phyloP scores from a whole-genome alignment of 2,329 filamentous ascomycete species.

The Paraphaeosphaeria sporulosa region DNA sequence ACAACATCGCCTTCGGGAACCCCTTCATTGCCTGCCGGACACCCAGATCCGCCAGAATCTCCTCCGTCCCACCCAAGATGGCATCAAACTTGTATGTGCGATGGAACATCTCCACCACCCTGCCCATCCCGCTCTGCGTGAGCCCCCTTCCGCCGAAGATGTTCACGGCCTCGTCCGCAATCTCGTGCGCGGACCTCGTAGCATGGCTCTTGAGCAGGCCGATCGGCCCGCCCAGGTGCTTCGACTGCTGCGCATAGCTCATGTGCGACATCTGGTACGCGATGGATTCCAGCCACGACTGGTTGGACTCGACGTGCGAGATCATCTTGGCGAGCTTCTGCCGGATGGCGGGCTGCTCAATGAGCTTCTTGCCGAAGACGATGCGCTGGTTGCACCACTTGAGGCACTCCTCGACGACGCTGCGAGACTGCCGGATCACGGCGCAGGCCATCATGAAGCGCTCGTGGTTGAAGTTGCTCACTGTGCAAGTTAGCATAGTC shows the following conservation, averaged over 20 bases:
- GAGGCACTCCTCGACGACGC: slow-evolving; percentile 80
- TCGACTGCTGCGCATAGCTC: slow-evolving; percentile 78
- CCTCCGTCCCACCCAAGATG: slow-evolving; percentile 78
- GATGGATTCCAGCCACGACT: slow-evolving; percentile 84
- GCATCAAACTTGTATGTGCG: slow-evolving; percentile 77
- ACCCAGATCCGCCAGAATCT: slow-evolving; percentile 81
- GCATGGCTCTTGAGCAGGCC: slow-evolving; percentile 81
- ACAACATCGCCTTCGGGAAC: slow-evolving; percentile 86
- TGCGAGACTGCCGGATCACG: slow-evolving; percentile 70
- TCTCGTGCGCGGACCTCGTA: slow-evolving; percentile 80
- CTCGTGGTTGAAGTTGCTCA: slow-evolving; percentile 90
- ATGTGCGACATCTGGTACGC: slow-evolving; percentile 90
- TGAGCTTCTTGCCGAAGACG: slow-evolving; percentile 82
- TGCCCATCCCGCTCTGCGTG: slow-evolving; percentile 84
- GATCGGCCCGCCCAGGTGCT: slow-evolving; percentile 80
- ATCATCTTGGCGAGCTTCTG: slow-evolving; percentile 92
- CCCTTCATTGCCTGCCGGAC: slow-evolving; percentile 83
- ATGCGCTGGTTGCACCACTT: slow-evolving; percentile 90
- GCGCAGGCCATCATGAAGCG: slow-evolving; percentile 76
- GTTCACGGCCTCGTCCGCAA: slow-evolving; percentile 83
- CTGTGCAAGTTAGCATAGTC: slow-evolving; percentile 19
- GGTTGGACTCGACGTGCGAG: slow-evolving; percentile 78
- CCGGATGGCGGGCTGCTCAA: slow-evolving; percentile 81
- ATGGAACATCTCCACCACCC: slow-evolving; percentile 83
- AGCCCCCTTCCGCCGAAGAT: slow-evolving; percentile 85